A percentile compares a stretch with the other conserved stretches of the same genome.
phyloP scores from a whole-genome alignment of 345 rosid genomes.

The Eucalyptus erythrocorys region DNA sequence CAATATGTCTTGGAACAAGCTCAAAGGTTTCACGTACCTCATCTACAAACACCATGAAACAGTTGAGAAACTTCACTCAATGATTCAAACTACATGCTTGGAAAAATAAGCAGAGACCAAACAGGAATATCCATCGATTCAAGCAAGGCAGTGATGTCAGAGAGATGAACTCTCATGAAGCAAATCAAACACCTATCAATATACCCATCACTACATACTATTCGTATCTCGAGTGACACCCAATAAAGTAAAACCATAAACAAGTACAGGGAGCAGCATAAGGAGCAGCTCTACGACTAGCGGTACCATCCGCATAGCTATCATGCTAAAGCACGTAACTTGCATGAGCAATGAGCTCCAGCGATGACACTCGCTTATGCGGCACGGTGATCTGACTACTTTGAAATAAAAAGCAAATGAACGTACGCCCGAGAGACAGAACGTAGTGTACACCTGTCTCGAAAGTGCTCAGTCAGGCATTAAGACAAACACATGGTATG shows the following conservation, averaged over 20 bases:
- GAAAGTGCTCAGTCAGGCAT: not conserved
- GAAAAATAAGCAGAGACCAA: not conserved
- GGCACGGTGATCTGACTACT: not conserved
- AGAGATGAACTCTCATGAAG: not conserved
- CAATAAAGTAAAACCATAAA: not conserved
- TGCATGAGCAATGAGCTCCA: not conserved
- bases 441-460: not conserved
- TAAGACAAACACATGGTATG: not conserved
- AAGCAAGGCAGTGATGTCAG: not conserved
- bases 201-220: not conserved
- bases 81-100: not conserved
- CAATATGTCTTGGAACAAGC: slow-evolving; percentile 36
- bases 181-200: not conserved
- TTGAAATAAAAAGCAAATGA: not conserved
- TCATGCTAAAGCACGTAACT: not conserved
- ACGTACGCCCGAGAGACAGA: not conserved
- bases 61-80: not conserved
- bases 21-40: slow-evolving; percentile 59
- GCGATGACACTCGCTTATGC: not conserved
- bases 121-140: not conserved
- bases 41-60: slow-evolving; percentile 12
- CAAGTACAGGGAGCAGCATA: not conserved
- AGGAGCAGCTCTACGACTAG: not conserved
- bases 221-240: not conserved
- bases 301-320: not conserved